Evolutionary conservation across 2,329 filamentous ascomycete species (phyloP).

Genomic region (Penicillium sp.): DNA sequence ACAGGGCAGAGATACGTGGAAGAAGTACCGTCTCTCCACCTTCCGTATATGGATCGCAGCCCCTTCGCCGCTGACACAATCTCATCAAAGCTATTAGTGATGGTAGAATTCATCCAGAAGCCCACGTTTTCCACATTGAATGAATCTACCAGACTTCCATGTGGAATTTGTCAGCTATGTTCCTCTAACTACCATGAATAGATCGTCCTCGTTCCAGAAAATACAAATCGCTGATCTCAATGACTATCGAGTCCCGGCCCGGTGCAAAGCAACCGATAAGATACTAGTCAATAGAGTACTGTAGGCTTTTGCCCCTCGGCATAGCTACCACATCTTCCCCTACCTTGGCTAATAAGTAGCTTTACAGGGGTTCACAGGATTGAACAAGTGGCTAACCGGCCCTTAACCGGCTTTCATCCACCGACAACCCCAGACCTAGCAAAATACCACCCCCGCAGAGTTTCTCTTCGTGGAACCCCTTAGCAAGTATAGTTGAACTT

Average conservation of each 20-base stretch:
- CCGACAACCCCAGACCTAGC: background rate
- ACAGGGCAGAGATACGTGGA: too few species aligned
- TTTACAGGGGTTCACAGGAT: background rate
- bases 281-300: background rate
- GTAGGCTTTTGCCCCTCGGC: background rate
- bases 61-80: too few species aligned
- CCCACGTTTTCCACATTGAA: too few species aligned
- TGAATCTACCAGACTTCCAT: too few species aligned
- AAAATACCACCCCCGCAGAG: background rate
- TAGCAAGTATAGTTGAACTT: constrained; percentile 42
- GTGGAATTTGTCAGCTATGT: too few species aligned
- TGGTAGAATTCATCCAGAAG: too few species aligned
- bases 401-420: background rate
- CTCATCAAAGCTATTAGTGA: too few species aligned
- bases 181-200: background rate
- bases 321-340: background rate
- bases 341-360: background rate
- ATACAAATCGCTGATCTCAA: background rate
- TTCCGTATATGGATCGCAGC: too few species aligned
- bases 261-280: background rate
- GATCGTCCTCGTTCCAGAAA: background rate
- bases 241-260: background rate
- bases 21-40: too few species aligned
- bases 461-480: background rate
- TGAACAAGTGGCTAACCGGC: background rate